A percentile compares a stretch with the other conserved stretches of the same genome.
Evolutionary conservation across 331 rosid species (phyloP).

Genomic region (Malus hybrid): DNA sequence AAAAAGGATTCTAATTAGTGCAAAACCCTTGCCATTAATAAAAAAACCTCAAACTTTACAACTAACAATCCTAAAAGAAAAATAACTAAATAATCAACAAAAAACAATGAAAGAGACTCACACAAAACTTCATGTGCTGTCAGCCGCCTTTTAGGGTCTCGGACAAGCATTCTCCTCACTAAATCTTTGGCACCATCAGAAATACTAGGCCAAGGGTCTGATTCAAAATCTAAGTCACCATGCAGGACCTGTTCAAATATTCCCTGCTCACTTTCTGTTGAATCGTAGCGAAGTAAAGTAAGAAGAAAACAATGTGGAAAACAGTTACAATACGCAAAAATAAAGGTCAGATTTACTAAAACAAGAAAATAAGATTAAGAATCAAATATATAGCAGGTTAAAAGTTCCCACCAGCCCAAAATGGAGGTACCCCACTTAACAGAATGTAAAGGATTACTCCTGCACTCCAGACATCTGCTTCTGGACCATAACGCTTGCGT

Average conservation of each 20-base stretch:
- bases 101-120: conserved; percentile 32
- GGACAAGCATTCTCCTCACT: conserved; percentile 86
- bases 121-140: conserved; percentile 93
- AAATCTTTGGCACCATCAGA: conserved; percentile 97
- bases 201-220: conserved; percentile 95
- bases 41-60: background rate
- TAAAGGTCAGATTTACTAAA: background rate
- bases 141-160: conserved; percentile 71
- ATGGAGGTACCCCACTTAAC: conserved; percentile 96
- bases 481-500: conserved; percentile 85
- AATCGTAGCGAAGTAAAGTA: background rate
- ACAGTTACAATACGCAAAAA: background rate
- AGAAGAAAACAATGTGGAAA: background rate
- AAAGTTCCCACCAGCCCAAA: conserved; percentile 85
- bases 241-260: conserved; percentile 90
- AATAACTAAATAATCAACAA: background rate
- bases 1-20: background rate
- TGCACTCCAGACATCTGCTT: conserved; percentile 99
- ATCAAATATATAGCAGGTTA: conserved; percentile 4
- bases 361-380: background rate
- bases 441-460: conserved; percentile 93
- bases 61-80: background rate
- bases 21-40: background rate
- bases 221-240: conserved; percentile 81
- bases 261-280: conserved; percentile 70